Evolutionary conservation across 352 stramenopile species (phyloP), one percentile per base, ranked within the genome.

Genomic region (Pythium volutum): DNA sequence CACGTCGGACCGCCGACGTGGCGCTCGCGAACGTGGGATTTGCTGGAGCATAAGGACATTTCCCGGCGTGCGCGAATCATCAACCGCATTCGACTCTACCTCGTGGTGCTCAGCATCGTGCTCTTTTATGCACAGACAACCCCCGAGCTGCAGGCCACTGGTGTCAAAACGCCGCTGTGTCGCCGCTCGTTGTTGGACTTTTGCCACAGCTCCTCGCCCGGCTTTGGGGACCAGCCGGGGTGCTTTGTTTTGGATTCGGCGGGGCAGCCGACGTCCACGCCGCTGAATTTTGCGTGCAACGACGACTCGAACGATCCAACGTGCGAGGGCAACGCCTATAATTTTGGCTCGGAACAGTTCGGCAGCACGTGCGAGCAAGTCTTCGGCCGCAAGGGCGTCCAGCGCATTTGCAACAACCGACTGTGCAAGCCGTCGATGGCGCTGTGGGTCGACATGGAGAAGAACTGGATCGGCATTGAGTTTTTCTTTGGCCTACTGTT

Each of bases 401-500:
- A 54, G 33, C 36, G 39, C 46, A 29, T 63, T 38, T 45, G 36
- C 53, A 43, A 80, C 74, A 84, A 78, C 45, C 77, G 74, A 0
- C 36, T 84, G 2, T 87, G 75, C 51, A 75, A 81, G n/a, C 43
- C 64, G 4, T 59, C 62, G 3, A 39, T 74, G 12, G 64, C 67
- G 18, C 56, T 81, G 39, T 59, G 79, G 20, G 53, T 78, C 39
- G 74, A 88, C 53, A 91, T 93, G 84, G 70, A 75, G 15, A 68
- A 68, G 16, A 81, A 87, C 33, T 93, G 84, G 84, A 81, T 90
- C 41, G 89, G 81, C 55, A 77, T 91, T 26, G 84, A 93, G 54
- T 88, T 71, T 66, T 76, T 66, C 22, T 89, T 91, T 47, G 82
- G 80, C 0, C 47, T 84, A 8, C 12, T 74, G 8, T 93, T 93